Evolutionary conservation across 768 basidiomycete genomes (phyloP).

Genomic region (Termitomyces sp.): DNA sequence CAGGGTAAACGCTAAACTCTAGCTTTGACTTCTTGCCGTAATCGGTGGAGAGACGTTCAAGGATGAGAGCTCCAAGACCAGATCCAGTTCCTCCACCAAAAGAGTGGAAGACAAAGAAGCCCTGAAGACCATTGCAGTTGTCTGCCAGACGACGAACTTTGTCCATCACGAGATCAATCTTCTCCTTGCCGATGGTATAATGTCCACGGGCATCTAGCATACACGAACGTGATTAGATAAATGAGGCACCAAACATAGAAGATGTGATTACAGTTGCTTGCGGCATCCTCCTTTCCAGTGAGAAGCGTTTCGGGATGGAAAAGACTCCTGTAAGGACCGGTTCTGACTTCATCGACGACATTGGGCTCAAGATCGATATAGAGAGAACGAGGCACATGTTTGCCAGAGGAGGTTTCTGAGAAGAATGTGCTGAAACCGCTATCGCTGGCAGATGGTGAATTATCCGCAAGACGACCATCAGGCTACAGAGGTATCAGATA

Average conservation of each 20-base stretch:
- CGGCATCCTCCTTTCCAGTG: constrained; percentile 98
- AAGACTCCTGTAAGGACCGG: constrained; percentile 85
- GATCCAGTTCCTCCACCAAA: constrained; percentile 99
- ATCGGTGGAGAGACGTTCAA: constrained; percentile 94
- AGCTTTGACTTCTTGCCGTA: constrained; percentile 99
- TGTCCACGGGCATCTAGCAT: constrained; percentile 90
- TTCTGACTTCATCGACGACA: constrained; percentile 93
- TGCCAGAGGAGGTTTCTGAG: constrained; percentile 90
- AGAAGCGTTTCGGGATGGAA: constrained; percentile 98
- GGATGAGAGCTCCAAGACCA: constrained; percentile 93
- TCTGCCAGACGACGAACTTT: constrained; percentile 92
- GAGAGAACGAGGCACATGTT: constrained; percentile 94
- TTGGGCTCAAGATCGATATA: constrained; percentile 96
- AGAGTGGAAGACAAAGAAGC: constrained; percentile 99
- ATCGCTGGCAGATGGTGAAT: constrained; percentile 66
- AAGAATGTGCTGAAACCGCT: constrained; percentile 98
- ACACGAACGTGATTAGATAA: constrained; percentile 6
- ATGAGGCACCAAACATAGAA: constrained; percentile 13
- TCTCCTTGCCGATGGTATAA: constrained; percentile 98
- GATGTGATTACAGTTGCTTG: constrained; percentile 87
- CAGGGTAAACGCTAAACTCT: constrained; percentile 96
- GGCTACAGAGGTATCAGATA: constrained; percentile 50
- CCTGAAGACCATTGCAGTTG: constrained; percentile 95
- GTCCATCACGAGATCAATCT: constrained; percentile 96
- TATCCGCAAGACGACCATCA: constrained; percentile 82